Conservation (phyloP, 2,329 filamentous ascomycete genomes). For the Zymoseptoria crescenta region DNA sequence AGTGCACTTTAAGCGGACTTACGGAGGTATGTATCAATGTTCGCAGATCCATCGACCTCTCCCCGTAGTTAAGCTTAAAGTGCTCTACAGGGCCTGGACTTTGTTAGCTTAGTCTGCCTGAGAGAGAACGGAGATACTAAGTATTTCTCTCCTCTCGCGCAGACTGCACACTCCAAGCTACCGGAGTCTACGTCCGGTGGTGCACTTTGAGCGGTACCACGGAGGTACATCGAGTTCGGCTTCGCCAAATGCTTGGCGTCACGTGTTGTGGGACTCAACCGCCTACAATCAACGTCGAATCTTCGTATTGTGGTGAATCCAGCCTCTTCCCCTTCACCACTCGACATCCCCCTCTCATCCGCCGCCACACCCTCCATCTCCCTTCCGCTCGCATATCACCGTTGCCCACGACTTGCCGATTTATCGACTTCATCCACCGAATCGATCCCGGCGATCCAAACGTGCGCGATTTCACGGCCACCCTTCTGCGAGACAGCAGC, state of each 20-base stretch:
- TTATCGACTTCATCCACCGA: background rate
- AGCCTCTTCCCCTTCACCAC: slow-evolving; percentile 4
- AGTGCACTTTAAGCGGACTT: no score
- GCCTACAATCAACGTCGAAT: background rate
- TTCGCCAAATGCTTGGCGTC: background rate
- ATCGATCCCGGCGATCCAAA: slow-evolving; percentile 2
- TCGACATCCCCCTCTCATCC: slow-evolving; percentile 12
- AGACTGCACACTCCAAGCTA: no score
- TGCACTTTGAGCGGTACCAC: no score
- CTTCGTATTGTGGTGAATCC: background rate
- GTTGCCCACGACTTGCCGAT: slow-evolving; percentile 5
- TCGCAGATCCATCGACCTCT: no score
- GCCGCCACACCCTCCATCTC: slow-evolving; percentile 11
- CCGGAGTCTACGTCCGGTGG: no score
- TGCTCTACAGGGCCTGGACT: no score
- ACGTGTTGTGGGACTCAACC: background rate
- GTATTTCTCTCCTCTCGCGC: no score
- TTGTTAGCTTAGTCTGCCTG: no score
- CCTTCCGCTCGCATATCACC: slow-evolving; percentile 9
- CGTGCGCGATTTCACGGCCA: slow-evolving; percentile 25
- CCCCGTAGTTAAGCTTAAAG: no score
- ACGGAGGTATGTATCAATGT: no score
- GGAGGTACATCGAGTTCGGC: no score
- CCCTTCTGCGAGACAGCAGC: slow-evolving; percentile 24
- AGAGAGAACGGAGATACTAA: no score